Conservation (phyloP, 1,284 basidiomycete species). For the Sporisorium exsertum region DNA sequence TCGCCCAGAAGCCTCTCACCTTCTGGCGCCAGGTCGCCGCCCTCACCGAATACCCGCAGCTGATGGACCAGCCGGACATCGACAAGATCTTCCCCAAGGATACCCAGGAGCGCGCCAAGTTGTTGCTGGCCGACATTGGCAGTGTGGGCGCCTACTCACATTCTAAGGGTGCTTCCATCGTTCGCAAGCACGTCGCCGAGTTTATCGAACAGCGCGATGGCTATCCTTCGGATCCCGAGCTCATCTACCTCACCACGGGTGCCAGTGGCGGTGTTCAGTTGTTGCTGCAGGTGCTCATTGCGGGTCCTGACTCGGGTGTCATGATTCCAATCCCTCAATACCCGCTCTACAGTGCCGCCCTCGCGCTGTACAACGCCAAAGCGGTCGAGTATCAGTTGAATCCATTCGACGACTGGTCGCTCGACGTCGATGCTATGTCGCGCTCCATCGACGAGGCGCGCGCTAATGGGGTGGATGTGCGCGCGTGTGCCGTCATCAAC, state of each 20-base stretch:
- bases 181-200: slow-evolving; percentile 87
- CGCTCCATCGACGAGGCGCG: slow-evolving; percentile 78
- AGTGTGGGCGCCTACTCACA: slow-evolving; percentile 96
- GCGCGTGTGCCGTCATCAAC: slow-evolving; percentile 66
- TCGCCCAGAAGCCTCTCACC: slow-evolving; percentile 92
- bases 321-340: slow-evolving; percentile 99
- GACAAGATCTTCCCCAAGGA: slow-evolving; percentile 82
- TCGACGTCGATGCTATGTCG: slow-evolving; percentile 80
- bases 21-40: slow-evolving; percentile 92
- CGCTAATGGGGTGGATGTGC: slow-evolving; percentile 73
- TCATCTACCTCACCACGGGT: slow-evolving; percentile 93
- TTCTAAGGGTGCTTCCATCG: slow-evolving; percentile 89
- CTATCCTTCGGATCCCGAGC: slow-evolving; percentile 82
- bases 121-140: slow-evolving; percentile 86
- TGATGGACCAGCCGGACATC: slow-evolving; percentile 80
- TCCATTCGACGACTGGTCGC: slow-evolving; percentile 84
- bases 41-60: slow-evolving; percentile 88
- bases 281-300: slow-evolving; percentile 83
- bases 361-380: slow-evolving; percentile 85
- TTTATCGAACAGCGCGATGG: slow-evolving; percentile 77
- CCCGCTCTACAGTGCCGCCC: slow-evolving; percentile 93
- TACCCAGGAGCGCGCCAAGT: slow-evolving; percentile 83
- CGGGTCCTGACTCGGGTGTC: slow-evolving; percentile 77
- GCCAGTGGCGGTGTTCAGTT: slow-evolving; percentile 92
- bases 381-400: slow-evolving; percentile 90